These are phyloP conservation scores for Allium sativum DNA, from an alignment of 106 monocot genomes.

Conservation along the genomic window DNA sequence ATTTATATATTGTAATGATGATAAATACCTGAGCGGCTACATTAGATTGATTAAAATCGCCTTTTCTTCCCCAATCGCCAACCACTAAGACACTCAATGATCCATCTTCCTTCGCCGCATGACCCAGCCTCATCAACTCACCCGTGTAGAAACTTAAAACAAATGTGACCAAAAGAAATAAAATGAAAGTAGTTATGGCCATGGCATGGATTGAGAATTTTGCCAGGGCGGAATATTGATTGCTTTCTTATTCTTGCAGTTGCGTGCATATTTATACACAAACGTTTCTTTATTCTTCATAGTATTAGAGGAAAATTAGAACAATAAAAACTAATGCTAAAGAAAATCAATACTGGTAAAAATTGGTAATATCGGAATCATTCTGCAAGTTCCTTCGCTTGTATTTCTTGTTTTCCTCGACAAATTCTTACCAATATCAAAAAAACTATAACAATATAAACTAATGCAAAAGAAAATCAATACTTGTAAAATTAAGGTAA, in stretches of 20 bases:
- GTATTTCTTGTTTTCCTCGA: too few relatives aligned
- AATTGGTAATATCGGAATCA: too few relatives aligned
- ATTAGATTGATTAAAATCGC: constrained; percentile 19
- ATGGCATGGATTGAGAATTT: constrained; percentile 4
- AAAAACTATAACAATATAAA: too few relatives aligned
- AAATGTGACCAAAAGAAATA: neutral
- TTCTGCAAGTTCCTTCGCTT: too few relatives aligned
- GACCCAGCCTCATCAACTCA: constrained; percentile 11
- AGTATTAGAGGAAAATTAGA: neutral
- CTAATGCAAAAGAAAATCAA: too few relatives aligned
- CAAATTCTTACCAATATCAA: too few relatives aligned
- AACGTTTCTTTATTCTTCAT: too few relatives aligned
- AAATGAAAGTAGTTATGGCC: constrained; percentile 11
- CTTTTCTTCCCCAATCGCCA: constrained; percentile 36
- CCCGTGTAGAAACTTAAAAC: neutral
- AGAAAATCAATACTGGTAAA: too few relatives aligned
- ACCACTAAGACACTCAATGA: constrained; percentile 20
- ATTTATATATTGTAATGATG: neutral
- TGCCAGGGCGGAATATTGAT: neutral
- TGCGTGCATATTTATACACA: neutral
- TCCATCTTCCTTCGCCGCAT: constrained; percentile 7
- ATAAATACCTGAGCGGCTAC: constrained; percentile 16
- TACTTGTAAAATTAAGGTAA: too few relatives aligned
- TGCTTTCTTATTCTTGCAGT: neutral
- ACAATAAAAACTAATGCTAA: neutral